Conservation (phyloP, 495 filamentous ascomycete genomes). For the Podospora fimiseda region DNA sequence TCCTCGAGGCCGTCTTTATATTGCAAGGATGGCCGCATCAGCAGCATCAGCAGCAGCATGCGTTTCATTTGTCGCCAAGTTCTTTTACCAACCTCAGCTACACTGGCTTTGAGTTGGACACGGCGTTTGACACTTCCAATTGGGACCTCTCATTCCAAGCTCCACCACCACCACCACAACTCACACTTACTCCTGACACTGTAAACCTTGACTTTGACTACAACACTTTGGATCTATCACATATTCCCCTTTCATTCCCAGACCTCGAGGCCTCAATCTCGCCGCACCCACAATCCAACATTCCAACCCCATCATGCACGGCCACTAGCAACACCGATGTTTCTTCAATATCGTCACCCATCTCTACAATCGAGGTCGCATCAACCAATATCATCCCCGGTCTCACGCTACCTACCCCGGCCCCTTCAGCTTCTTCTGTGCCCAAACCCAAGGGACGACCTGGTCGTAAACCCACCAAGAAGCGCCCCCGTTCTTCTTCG, state of each 20-base stretch:
- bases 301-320: not conserved
- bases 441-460: slow-evolving; percentile 9
- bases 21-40: slow-evolving; percentile 15
- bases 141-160: slow-evolving; percentile 3
- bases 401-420: slow-evolving; percentile 7
- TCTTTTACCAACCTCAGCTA: slow-evolving; percentile 13
- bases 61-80: slow-evolving; percentile 2
- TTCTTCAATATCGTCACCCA: not conserved
- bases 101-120: not conserved
- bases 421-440: not conserved
- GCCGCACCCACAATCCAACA: not conserved
- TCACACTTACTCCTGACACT: not conserved
- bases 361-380: not conserved
- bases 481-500: not conserved
- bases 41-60: not conserved
- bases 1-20: slow-evolving; percentile 8
- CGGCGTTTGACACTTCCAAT: slow-evolving; percentile 2
- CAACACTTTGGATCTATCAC: not conserved
- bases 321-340: not conserved
- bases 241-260: not conserved
- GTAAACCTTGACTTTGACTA: not conserved
- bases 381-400: slow-evolving; percentile 4
- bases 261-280: not conserved
- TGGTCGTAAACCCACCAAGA: slow-evolving; percentile 1
- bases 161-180: not conserved